These are phyloP conservation scores for Paracamarosporium sp. DNA, from an alignment of 2,329 filamentous ascomycete genomes.

Conservation along the genomic window DNA sequence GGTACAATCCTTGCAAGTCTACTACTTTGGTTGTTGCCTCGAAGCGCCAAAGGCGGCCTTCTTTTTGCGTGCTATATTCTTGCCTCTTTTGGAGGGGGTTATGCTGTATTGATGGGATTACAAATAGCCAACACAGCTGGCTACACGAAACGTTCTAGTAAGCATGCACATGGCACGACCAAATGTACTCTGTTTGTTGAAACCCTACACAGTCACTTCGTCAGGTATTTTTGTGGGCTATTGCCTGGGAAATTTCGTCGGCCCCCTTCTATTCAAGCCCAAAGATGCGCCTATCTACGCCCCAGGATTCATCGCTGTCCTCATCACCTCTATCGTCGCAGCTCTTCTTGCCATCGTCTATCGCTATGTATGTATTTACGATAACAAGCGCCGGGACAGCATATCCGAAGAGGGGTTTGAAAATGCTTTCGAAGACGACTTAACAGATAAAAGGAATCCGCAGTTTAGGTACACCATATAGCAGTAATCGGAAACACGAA, in stretches of 20 bases:
- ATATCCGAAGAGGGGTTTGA: constrained; percentile 56
- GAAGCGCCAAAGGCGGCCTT: constrained; percentile 50
- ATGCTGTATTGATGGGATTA: constrained; percentile 59
- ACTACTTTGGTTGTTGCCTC: constrained; percentile 54
- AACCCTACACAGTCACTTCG: constrained; percentile 44
- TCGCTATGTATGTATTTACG: constrained; percentile 51
- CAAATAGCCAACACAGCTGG: constrained; percentile 60
- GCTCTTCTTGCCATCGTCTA: constrained; percentile 51
- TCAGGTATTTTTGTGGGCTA: constrained; percentile 61
- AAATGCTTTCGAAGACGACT: constrained; percentile 60
- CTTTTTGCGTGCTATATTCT: constrained; percentile 60
- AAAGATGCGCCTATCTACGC: constrained; percentile 27
- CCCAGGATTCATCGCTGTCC: constrained; percentile 52
- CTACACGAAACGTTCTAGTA: constrained; percentile 56
- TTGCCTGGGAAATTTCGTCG: constrained; percentile 47
- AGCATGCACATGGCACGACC: neutral
- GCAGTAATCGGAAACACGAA: neutral
- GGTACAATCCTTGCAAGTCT: constrained; percentile 52
- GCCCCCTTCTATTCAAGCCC: constrained; percentile 37
- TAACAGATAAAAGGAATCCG: constrained; percentile 51
- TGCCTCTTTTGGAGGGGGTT: constrained; percentile 54
- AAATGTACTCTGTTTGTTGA: neutral
- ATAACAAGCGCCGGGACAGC: constrained; percentile 53
- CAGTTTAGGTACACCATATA: constrained; percentile 30
- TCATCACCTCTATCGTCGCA: constrained; percentile 42